Base-by-base conservation (phyloP, 1,284 basidiomycete species). In the Xerocomus amazonicus region DNA sequence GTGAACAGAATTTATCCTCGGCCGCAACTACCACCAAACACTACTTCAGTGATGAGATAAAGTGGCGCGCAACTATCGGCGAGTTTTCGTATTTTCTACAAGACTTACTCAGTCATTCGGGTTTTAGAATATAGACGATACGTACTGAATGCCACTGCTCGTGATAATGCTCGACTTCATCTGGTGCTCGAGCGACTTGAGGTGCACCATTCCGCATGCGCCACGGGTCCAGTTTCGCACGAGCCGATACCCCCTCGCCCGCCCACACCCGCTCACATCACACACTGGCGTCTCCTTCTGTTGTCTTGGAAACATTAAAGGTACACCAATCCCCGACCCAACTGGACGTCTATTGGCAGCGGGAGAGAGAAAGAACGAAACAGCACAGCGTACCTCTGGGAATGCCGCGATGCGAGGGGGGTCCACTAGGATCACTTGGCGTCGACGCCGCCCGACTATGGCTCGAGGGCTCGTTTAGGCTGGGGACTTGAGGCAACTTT, bases 191-290 rank as follows among this genome's bases (percentile, higher is more conserved):
- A 85, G 62, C 16, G 72, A 48, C 53, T 79, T 80, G 57, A 85
- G 67, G 66, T 85, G 83, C 2, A 59, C 64, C 61, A 83, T 70
- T 9, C 75, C 74, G 59, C 81, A 83, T 3, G 79, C 81, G 0
- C 81, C 80, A 45, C 62, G 70, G 46, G 72, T 63, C 61, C 74
- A 79, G 51, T 76, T 71, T 44, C 61, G 71, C 31, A 78, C 74
- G 4, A 79, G 67, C 33, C 79, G 70, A 57, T 83, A 83, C 63
- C 79, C 83, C 51, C 79, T 64, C 40, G 50, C 56, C 37, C 59
- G 61, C 1, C 56, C 58, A 50, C 81, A 83, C 2, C 80, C 80
- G 6, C 61, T 55, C 1, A 80, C 74, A 35, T 73, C 73, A 51
- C 81, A 82, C 6, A 63, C 46, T 0, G 68, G 57, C 33, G 49